Evolutionary conservation across 352 stramenopile genomes (phyloP).

Genomic region (Phytophthora ramorum): DNA sequence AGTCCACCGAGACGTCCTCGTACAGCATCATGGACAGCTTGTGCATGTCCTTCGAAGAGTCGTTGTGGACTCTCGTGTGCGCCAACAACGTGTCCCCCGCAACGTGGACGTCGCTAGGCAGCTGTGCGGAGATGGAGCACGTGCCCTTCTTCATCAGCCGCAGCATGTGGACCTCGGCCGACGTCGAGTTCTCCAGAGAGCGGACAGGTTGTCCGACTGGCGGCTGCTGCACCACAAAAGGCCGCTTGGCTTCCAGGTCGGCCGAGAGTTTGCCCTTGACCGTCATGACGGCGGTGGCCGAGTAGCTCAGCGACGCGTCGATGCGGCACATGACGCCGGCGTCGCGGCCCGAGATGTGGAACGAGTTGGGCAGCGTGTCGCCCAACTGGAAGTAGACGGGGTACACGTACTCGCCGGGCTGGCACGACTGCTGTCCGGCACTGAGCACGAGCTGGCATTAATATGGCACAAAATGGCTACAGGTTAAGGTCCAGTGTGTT

Average conservation of each 20-base stretch:
- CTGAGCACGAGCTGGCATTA: slow-evolving; percentile 46
- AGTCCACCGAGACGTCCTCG: slow-evolving; percentile 35
- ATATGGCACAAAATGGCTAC: neutral
- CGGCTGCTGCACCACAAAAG: slow-evolving; percentile 35
- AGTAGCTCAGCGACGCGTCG: slow-evolving; percentile 76
- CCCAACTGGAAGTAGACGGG: slow-evolving; percentile 62
- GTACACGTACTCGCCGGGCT: slow-evolving; percentile 77
- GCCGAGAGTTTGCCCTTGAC: slow-evolving; percentile 73
- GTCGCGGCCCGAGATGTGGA: slow-evolving; percentile 38
- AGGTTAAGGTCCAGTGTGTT: neutral
- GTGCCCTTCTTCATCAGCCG: slow-evolving; percentile 40
- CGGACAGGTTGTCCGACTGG: slow-evolving; percentile 29
- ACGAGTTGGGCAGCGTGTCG: slow-evolving; percentile 54
- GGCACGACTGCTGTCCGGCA: slow-evolving; percentile 52
- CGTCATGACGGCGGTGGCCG: slow-evolving; percentile 63
- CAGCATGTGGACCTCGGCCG: slow-evolving; percentile 35
- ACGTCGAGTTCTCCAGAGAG: slow-evolving; percentile 26
- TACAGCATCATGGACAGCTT: slow-evolving; percentile 42
- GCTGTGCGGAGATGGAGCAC: slow-evolving; percentile 30
- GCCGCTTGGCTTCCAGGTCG: slow-evolving; percentile 58
- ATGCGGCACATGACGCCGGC: slow-evolving; percentile 43
- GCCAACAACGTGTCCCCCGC: slow-evolving; percentile 36
- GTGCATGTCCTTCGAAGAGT: slow-evolving; percentile 39
- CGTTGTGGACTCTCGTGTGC: slow-evolving; percentile 37
- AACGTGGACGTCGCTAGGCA: slow-evolving; percentile 39